These are phyloP conservation scores for Echites panduratus DNA, from an alignment of 257 asterid genomes.

Conservation along the genomic window DNA sequence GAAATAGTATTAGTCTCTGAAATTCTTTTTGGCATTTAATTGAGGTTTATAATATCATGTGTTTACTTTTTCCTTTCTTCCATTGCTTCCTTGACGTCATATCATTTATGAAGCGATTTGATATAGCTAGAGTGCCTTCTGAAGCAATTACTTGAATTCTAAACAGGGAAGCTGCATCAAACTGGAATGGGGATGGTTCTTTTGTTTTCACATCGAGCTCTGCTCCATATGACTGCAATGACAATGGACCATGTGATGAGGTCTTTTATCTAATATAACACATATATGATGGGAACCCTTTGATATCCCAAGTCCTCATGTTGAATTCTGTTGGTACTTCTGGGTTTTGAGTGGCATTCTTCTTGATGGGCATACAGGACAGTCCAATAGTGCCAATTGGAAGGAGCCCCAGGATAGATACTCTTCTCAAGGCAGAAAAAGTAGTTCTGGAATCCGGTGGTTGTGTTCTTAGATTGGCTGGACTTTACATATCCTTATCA, in stretches of 20 bases:
- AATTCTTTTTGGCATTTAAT: not conserved
- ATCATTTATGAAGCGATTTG: too few species aligned
- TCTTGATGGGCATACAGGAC: conserved; percentile 40
- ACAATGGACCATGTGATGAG: conserved; percentile 89
- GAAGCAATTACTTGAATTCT: conserved; percentile 1
- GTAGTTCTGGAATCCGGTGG: conserved; percentile 80
- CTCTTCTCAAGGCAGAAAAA: conserved; percentile 74
- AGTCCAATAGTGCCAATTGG: conserved; percentile 83
- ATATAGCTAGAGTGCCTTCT: not conserved
- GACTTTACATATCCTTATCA: conserved; percentile 90
- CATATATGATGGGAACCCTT: conserved; percentile 8
- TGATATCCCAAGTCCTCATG: not conserved
- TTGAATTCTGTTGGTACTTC: conserved; percentile 3
- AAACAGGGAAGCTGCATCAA: conserved; percentile 75
- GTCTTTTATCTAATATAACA: conserved; percentile 38
- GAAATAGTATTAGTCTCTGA: not conserved
- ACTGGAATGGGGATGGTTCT: conserved; percentile 92
- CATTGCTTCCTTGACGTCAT: not conserved
- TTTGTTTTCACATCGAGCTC: conserved; percentile 95
- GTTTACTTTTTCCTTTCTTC: not conserved
- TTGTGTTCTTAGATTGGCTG: conserved; percentile 88
- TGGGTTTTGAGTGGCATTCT: conserved; percentile 13
- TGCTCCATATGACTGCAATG: conserved; percentile 81
- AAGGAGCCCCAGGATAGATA: conserved; percentile 82
- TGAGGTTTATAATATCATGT: not conserved